Percentiles rank a stretch among this genome's conserved stretches.
phyloP scores from a whole-genome alignment of 306 rosid genomes.

The Quercus glauca region DNA sequence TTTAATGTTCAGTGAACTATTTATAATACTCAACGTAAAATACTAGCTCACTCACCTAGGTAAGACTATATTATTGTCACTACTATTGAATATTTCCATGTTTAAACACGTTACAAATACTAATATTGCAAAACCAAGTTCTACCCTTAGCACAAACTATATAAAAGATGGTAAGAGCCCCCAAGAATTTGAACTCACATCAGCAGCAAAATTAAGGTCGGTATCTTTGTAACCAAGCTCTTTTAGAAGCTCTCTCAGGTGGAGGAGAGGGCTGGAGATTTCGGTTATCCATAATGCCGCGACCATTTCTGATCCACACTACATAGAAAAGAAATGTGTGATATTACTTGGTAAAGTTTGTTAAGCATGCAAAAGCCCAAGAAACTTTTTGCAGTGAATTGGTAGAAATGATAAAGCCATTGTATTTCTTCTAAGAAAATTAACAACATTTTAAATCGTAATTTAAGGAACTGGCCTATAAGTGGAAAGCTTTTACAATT shows the following conservation, averaged over 20 bases:
- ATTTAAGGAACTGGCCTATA: not conserved
- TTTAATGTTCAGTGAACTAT: too few species aligned
- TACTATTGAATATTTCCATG: too few species aligned
- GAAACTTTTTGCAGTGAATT: not conserved
- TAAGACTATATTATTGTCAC: too few species aligned
- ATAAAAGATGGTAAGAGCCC: too few species aligned
- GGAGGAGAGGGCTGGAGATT: slow-evolving; percentile 86
- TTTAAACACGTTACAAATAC: too few species aligned
- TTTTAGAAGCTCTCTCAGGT: slow-evolving; percentile 72
- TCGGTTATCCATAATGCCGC: slow-evolving; percentile 79
- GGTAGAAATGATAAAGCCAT: not conserved
- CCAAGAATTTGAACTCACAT: slow-evolving; percentile 44
- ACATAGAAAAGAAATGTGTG: not conserved
- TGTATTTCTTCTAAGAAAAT: not conserved
- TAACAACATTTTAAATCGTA: not conserved
- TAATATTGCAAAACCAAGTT: too few species aligned
- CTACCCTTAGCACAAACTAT: too few species aligned
- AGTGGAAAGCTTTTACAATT: not conserved
- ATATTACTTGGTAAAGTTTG: not conserved
- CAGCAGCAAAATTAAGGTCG: slow-evolving; percentile 66
- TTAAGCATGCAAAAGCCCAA: not conserved
- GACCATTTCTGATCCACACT: slow-evolving; percentile 88
- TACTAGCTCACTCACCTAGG: too few species aligned
- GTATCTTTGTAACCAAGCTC: slow-evolving; percentile 75
- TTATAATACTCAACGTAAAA: too few species aligned